Evolutionary conservation across 108 stramenopile genomes (phyloP), one percentile per base, ranked within the genome.

Genomic region (Fistulifera solaris): DNA sequence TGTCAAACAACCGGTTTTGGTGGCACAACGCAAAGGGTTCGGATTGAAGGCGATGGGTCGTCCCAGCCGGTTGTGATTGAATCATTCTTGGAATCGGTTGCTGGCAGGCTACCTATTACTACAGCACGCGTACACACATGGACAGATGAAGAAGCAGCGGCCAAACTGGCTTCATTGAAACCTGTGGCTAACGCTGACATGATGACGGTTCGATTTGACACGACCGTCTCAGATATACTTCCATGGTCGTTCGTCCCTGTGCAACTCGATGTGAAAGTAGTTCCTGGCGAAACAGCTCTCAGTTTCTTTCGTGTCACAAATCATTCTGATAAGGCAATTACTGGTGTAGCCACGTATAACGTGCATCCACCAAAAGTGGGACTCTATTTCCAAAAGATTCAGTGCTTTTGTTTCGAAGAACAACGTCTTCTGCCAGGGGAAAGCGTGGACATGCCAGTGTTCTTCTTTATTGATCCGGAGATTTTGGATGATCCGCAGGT

Each of bases 321-420:
- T 64, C 83, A 83, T 25, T 80, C 82, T 2, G 73, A 87, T 57
- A 91, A 96, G 70, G 81, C 97, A 44, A 96, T 99, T 24, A 98
- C 97, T 13, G 98, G 99, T 38, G 99, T 99, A 15, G 96, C 96
- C 15, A 98, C 99, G 8, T 99, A 99, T 83, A 99, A 99, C 73
- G 97, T 99, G 14, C 89, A 94, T 51, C 99, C 99, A 12, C 89
- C 93, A 27, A 84, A 86, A 54, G 84, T 93, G 22, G 99, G 99
- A 6, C 65, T 97, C 43, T 96, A 99, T 75, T 99, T 99, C 71
- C 96, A 97, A 64, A 99, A 99, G 65, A 98, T 99, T 63, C 97
- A 99, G 68, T 99, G 99, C 56, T 99, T 76, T 35, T 99, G 99
- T 69, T 99, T 99, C 65, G 99, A 99, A 67, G 97, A 99, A 76